These are phyloP conservation scores for Fulvia fulva DNA, from an alignment of 2,329 filamentous ascomycete genomes.

Conservation along the genomic window DNA sequence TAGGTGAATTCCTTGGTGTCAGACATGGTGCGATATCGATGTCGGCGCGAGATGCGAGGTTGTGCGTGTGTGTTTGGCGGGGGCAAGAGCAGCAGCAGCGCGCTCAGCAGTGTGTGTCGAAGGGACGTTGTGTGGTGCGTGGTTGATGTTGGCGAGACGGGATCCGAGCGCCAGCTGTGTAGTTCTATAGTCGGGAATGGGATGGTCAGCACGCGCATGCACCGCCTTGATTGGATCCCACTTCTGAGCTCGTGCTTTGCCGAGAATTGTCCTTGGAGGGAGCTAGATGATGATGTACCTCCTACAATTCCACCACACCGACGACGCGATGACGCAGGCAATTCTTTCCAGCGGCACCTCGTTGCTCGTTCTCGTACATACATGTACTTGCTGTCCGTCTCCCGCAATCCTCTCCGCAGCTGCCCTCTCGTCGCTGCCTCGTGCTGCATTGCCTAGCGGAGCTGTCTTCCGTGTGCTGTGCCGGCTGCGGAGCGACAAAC, in stretches of 20 bases:
- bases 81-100: background rate
- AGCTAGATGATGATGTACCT: too few relatives aligned
- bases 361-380: background rate
- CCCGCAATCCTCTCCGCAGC: background rate
- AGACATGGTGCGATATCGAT: conserved; percentile 43
- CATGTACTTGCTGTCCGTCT: background rate
- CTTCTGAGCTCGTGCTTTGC: background rate
- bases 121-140: background rate
- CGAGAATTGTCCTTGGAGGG: background rate
- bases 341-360: background rate
- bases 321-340: background rate
- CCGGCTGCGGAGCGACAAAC: background rate
- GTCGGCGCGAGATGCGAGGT: background rate
- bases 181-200: background rate
- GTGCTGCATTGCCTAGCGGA: background rate
- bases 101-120: background rate
- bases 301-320: too few relatives aligned
- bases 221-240: background rate
- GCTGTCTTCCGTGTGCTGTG: background rate
- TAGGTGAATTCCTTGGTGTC: conserved; percentile 64
- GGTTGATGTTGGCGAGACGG: background rate
- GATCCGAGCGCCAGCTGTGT: background rate
- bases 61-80: too few relatives aligned
- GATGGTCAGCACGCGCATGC: too few relatives aligned
- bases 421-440: background rate